Evolutionary conservation across 306 rosid species (phyloP).

Genomic region (Heteromeles arbutifolia): DNA sequence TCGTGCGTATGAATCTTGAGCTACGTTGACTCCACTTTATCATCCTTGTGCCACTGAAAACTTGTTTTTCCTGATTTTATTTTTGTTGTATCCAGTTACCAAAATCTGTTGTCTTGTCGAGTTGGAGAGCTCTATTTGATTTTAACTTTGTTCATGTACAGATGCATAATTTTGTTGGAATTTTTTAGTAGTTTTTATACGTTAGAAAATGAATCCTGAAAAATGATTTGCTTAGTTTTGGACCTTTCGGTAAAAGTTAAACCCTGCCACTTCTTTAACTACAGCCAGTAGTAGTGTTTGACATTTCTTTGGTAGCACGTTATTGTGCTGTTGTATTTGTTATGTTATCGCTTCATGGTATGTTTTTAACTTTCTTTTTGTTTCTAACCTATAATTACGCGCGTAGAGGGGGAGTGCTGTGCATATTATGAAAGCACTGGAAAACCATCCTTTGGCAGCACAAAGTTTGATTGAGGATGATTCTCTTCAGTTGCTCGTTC

Average conservation of each 20-base stretch:
- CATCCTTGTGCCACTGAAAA: neutral
- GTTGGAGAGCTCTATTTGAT: no score
- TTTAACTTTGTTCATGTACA: no score
- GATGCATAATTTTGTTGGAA: no score
- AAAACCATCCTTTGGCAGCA: slow-evolving; percentile 86
- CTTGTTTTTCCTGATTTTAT: neutral
- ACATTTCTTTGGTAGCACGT: no score
- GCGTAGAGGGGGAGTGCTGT: slow-evolving; percentile 89
- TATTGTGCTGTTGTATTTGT: no score
- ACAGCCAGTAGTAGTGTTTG: neutral
- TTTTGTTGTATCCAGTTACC: no score
- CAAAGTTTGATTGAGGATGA: slow-evolving; percentile 94
- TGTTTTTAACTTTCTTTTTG: no score
- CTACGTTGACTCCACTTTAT: slow-evolving; percentile 6
- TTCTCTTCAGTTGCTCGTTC: slow-evolving; percentile 85
- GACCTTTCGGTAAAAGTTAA: no score
- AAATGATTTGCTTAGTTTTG: no score
- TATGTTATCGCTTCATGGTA: no score
- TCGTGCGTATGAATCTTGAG: slow-evolving; percentile 75
- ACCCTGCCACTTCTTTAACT: neutral
- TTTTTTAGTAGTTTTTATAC: no score
- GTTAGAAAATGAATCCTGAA: no score
- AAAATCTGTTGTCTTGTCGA: neutral
- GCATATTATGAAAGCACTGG: slow-evolving; percentile 97
- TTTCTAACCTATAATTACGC: slow-evolving; percentile 27